Conservation (phyloP, 202 grass and related monocot genomes). For the Brachypodium distachyon region DNA sequence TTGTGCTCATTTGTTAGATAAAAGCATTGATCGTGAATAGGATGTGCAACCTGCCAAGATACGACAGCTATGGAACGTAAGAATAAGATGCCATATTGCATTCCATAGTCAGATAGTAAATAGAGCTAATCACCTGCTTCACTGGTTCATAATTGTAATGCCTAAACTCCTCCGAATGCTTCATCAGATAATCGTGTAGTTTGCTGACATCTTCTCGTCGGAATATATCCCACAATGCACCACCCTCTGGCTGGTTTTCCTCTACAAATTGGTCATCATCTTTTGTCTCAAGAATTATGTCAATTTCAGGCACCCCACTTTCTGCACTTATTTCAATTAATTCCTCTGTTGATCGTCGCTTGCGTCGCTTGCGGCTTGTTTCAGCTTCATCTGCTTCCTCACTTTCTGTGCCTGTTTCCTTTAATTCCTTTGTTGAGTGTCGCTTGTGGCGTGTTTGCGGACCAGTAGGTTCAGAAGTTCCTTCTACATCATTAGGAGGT, state of each 20-base stretch:
- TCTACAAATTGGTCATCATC: background rate
- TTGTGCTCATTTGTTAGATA: constrained; percentile 85
- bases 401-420: background rate
- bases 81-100: background rate
- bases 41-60: constrained; percentile 68
- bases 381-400: too few relatives aligned
- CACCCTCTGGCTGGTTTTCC: constrained; percentile 35
- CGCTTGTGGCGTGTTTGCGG: background rate
- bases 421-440: background rate
- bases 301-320: background rate
- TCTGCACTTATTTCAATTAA: background rate
- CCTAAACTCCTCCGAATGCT: constrained; percentile 60
- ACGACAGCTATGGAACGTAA: background rate
- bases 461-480: background rate
- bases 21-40: constrained; percentile 88
- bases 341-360: background rate
- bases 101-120: background rate
- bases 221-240: constrained; percentile 95
- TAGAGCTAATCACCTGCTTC: constrained; percentile 27
- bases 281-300: background rate
- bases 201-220: constrained; percentile 72
- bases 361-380: too few relatives aligned
- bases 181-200: constrained; percentile 64
- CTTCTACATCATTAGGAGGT: background rate
- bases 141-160: constrained; percentile 49